A percentile compares a stretch with the other conserved stretches of the same genome.
phyloP scores from a whole-genome alignment of 805 yeast species.

The Hagleromyces aurorensis region DNA sequence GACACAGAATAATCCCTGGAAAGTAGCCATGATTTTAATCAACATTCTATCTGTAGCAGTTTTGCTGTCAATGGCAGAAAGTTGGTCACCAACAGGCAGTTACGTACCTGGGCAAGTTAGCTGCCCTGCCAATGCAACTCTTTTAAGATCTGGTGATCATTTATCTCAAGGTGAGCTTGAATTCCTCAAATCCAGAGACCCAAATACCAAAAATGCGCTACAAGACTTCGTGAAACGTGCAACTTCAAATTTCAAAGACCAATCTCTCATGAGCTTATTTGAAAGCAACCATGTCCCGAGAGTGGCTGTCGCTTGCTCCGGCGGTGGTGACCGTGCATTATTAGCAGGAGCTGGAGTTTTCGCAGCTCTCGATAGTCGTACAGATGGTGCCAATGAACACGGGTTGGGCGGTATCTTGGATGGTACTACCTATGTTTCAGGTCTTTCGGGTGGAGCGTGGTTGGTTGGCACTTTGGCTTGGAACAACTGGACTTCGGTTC shows the following conservation, averaged over 20 bases:
- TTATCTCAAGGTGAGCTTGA: slow-evolving; percentile 38
- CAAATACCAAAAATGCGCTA: slow-evolving; percentile 9
- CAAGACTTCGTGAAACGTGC: slow-evolving; percentile 14
- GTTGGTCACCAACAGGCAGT: slow-evolving; percentile 36
- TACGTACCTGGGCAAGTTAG: slow-evolving; percentile 50
- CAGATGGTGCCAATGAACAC: slow-evolving; percentile 42
- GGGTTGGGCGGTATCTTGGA: slow-evolving; percentile 73
- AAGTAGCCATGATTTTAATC: no score
- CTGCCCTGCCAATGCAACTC: slow-evolving; percentile 31
- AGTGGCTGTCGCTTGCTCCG: slow-evolving; percentile 57
- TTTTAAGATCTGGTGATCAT: slow-evolving; percentile 38
- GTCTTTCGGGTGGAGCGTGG: slow-evolving; percentile 85
- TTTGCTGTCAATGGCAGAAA: no score
- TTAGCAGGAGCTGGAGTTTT: slow-evolving; percentile 79
- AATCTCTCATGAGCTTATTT: slow-evolving; percentile 15
- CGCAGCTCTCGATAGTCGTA: slow-evolving; percentile 68
- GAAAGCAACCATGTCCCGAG: slow-evolving; percentile 8
- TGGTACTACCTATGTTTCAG: slow-evolving; percentile 61
- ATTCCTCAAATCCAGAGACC: slow-evolving; percentile 38
- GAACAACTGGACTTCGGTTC: slow-evolving; percentile 68
- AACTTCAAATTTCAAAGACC: slow-evolving; percentile 16
- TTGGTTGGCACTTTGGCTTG: slow-evolving; percentile 57
- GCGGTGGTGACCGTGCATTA: slow-evolving; percentile 89
- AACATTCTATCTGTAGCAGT: no score
- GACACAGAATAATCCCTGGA: no score